These are phyloP conservation scores for Fomitopsis palustris DNA, from an alignment of 1,284 basidiomycete genomes.

Conservation along the genomic window DNA sequence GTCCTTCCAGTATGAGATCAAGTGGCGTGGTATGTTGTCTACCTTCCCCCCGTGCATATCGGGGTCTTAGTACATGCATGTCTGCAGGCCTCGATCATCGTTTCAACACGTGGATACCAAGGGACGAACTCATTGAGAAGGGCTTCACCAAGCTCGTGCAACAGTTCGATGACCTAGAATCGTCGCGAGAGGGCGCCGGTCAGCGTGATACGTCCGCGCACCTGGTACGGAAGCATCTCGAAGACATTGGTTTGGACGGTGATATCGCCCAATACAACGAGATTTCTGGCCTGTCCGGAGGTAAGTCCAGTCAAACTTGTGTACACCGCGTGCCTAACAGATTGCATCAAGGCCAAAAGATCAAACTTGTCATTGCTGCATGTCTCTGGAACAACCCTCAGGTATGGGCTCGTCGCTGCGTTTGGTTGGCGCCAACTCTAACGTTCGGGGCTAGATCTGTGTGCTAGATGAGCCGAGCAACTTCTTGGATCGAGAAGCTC, in stretches of 20 bases:
- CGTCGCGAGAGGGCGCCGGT: constrained; percentile 91
- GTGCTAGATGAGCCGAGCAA: constrained; percentile 95
- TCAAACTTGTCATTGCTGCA: constrained; percentile 94
- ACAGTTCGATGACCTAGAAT: constrained; percentile 97
- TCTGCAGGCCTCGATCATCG: constrained; percentile 75
- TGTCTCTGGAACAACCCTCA: constrained; percentile 95
- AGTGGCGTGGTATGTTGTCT: constrained; percentile 69
- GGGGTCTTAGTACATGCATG: neutral
- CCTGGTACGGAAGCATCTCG: constrained; percentile 84
- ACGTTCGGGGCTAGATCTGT: constrained; percentile 46
- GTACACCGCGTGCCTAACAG: neutral
- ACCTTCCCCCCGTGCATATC: neutral
- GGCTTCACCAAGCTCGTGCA: constrained; percentile 92
- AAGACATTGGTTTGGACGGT: constrained; percentile 94
- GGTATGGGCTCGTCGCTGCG: constrained; percentile 36
- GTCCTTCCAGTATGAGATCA: constrained; percentile 93
- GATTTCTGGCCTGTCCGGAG: constrained; percentile 86
- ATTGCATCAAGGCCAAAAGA: constrained; percentile 74
- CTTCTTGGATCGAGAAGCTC: constrained; percentile 89
- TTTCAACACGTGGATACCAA: constrained; percentile 92
- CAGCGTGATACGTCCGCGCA: constrained; percentile 79
- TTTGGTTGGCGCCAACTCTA: neutral
- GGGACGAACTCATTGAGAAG: constrained; percentile 85
- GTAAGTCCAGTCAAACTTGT: constrained; percentile 31
- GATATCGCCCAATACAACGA: constrained; percentile 98